These are phyloP conservation scores for Spinellus fusiger DNA, from an alignment of 192 early-diverging fungal species.

Conservation along the genomic window DNA sequence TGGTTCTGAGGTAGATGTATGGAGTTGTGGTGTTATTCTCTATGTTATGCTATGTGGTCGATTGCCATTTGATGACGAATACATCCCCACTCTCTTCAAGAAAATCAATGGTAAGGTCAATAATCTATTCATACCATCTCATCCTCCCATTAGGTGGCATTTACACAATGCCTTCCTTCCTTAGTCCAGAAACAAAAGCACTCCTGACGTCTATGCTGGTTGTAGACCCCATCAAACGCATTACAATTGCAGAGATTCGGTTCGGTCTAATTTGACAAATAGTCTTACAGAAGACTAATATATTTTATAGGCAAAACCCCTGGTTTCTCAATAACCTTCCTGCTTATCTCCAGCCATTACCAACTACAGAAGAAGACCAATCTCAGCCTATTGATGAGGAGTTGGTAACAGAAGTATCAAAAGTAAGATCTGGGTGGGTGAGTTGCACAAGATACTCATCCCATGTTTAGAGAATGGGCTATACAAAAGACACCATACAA, in stretches of 20 bases:
- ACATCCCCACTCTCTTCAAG: constrained; percentile 81
- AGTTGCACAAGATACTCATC: neutral
- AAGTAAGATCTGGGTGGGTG: constrained; percentile 31
- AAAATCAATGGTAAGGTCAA: constrained; percentile 82
- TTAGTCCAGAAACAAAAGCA: constrained; percentile 76
- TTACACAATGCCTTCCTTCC: constrained; percentile 83
- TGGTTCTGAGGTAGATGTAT: constrained; percentile 95
- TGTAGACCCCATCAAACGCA: constrained; percentile 94
- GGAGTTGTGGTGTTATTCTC: constrained; percentile 87
- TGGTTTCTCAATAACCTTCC: constrained; percentile 93
- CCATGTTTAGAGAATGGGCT: constrained; percentile 65
- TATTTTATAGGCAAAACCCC: constrained; percentile 57
- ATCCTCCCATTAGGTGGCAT: constrained; percentile 60
- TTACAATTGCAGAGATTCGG: constrained; percentile 81
- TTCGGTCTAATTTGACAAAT: constrained; percentile 5
- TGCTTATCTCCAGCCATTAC: constrained; percentile 83
- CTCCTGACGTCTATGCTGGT: constrained; percentile 87
- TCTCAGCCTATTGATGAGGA: constrained; percentile 69
- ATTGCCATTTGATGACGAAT: constrained; percentile 88
- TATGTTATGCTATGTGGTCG: constrained; percentile 11
- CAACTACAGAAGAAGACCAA: constrained; percentile 60
- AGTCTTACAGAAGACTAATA: neutral
- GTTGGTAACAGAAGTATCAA: constrained; percentile 74
- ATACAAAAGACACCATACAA: constrained; percentile 56
- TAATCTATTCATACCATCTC: neutral